Conservation (phyloP, 495 filamentous ascomycete species). For the Entonaema liquescens region DNA sequence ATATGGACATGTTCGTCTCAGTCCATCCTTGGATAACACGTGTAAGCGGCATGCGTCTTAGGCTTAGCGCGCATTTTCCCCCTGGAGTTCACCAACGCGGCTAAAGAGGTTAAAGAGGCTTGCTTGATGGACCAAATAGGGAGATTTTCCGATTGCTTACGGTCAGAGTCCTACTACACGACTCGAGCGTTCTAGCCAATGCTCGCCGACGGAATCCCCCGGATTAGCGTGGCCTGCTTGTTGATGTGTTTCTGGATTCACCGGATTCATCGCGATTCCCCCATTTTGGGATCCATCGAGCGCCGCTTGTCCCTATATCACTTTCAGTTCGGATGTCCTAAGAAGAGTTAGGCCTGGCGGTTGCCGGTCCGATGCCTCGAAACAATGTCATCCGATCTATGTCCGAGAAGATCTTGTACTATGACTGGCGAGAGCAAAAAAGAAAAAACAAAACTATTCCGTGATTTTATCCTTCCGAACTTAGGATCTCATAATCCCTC, state of each 20-base stretch:
- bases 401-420: neutral
- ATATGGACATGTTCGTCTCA: slow-evolving; percentile 20
- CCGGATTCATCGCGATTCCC: neutral
- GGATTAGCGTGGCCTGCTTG: slow-evolving; percentile 16
- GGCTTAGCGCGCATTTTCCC: slow-evolving; percentile 28
- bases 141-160: slow-evolving; percentile 21
- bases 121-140: slow-evolving; percentile 23
- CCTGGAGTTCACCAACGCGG: slow-evolving; percentile 37
- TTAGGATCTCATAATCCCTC: neutral
- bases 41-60: slow-evolving; percentile 15
- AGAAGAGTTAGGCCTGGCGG: slow-evolving; percentile 6
- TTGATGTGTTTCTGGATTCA: slow-evolving; percentile 26
- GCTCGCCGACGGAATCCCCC: slow-evolving; percentile 27
- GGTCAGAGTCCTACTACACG: slow-evolving; percentile 9
- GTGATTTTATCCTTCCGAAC: neutral
- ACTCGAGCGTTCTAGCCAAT: slow-evolving; percentile 22
- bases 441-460: no score
- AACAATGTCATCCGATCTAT: neutral
- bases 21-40: slow-evolving; percentile 21
- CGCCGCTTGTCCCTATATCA: neutral
- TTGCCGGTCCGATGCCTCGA: slow-evolving; percentile 14
- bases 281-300: slow-evolving; percentile 7
- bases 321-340: neutral
- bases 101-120: slow-evolving; percentile 48
- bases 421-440: neutral